Percentiles rank a stretch among this genome's conserved stretches.
Conservation (phyloP, 2,329 filamentous ascomycete genomes). For the Didymella arachidicola region DNA sequence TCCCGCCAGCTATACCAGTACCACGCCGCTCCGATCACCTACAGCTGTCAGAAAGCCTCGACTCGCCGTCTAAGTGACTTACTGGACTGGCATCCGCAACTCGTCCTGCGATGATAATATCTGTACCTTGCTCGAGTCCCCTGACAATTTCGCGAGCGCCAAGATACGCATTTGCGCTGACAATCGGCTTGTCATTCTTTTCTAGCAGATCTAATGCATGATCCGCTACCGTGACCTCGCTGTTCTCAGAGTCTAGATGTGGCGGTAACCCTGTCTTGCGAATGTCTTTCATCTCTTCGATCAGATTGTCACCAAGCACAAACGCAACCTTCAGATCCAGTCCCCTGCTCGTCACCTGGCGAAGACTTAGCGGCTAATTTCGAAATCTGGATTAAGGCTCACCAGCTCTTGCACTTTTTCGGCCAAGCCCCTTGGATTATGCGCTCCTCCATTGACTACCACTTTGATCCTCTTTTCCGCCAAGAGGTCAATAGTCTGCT, state of each 20-base stretch:
- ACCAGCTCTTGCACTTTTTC: slow-evolving; percentile 54
- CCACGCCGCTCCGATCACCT: slow-evolving; percentile 63
- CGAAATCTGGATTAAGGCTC: neutral
- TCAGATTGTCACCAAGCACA: slow-evolving; percentile 57
- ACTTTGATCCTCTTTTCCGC: slow-evolving; percentile 61
- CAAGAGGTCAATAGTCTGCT: slow-evolving; percentile 57
- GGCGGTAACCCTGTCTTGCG: slow-evolving; percentile 48
- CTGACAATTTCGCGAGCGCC: slow-evolving; percentile 53
- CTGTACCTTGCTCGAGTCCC: slow-evolving; percentile 43
- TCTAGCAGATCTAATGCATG: slow-evolving; percentile 52
- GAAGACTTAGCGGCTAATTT: neutral
- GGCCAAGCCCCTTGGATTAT: slow-evolving; percentile 63
- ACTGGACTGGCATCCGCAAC: slow-evolving; percentile 48
- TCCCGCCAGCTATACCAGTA: slow-evolving; percentile 64
- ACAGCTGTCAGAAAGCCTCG: neutral
- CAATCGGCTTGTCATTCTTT: slow-evolving; percentile 48
- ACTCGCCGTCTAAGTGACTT: neutral
- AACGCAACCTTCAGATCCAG: slow-evolving; percentile 56
- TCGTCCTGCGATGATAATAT: slow-evolving; percentile 47
- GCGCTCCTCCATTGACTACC: slow-evolving; percentile 64
- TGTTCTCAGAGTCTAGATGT: slow-evolving; percentile 55
- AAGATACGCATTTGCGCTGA: slow-evolving; percentile 62
- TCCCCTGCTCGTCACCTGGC: slow-evolving; percentile 46
- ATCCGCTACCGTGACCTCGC: slow-evolving; percentile 45
- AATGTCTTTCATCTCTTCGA: slow-evolving; percentile 43